A percentile compares a stretch with the other conserved stretches of the same genome.
Evolutionary conservation across 2,329 filamentous ascomycete species (phyloP).

Genomic region (Sclerotinia nivalis): DNA sequence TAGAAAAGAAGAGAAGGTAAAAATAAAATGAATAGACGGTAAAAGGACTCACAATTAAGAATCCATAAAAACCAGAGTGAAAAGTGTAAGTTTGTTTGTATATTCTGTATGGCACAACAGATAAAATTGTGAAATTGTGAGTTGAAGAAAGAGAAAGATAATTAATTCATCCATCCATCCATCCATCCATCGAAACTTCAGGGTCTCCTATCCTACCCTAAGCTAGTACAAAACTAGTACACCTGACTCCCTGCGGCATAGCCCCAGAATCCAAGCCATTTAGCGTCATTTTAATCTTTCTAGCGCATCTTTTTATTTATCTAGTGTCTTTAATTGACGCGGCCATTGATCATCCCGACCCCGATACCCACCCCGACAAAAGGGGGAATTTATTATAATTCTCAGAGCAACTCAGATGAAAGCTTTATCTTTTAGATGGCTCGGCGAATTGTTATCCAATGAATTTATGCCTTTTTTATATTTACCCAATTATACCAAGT

Average conservation of each 20-base stretch:
- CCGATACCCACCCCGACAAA: background rate
- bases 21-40: background rate
- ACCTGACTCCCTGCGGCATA: background rate
- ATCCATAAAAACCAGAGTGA: background rate
- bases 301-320: no score
- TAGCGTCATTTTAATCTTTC: background rate
- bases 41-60: slow-evolving; percentile 1
- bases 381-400: no score
- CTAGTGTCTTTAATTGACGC: background rate
- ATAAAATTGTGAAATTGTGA: background rate
- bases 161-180: no score
- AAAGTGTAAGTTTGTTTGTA: background rate
- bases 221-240: no score
- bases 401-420: no score
- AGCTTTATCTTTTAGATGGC: no score
- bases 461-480: no score
- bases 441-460: no score
- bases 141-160: no score
- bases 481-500: no score
- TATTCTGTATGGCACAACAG: no score
- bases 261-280: background rate
- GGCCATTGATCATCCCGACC: background rate
- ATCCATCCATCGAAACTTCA: background rate
- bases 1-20: background rate
- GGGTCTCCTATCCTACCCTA: background rate